Percentiles rank a stretch among this genome's conserved stretches.
phyloP scores from a whole-genome alignment of 495 filamentous ascomycete genomes.

The Saxophila tyrrhenica region DNA sequence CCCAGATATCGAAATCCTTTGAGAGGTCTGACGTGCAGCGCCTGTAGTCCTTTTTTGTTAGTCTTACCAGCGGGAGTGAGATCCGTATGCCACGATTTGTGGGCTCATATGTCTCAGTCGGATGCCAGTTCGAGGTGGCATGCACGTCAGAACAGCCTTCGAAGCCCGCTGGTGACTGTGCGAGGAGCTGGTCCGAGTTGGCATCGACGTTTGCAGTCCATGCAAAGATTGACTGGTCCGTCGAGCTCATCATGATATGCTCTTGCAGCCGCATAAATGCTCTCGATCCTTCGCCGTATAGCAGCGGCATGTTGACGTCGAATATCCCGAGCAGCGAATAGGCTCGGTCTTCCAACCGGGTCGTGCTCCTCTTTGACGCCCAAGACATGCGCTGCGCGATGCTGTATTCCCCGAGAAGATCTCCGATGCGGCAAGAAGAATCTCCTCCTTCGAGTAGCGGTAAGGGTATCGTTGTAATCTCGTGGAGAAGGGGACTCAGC shows the following conservation, averaged over 20 bases:
- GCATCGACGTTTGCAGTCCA: too few relatives aligned
- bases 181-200: background rate
- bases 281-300: slow-evolving; percentile 29
- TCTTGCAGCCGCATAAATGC: slow-evolving; percentile 24
- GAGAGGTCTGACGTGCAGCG: too few relatives aligned
- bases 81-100: background rate
- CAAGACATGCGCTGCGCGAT: slow-evolving; percentile 16
- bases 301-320: slow-evolving; percentile 26
- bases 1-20: too few relatives aligned
- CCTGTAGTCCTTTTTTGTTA: too few relatives aligned
- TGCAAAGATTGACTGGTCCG: slow-evolving; percentile 14
- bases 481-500: background rate
- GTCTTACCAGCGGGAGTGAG: background rate
- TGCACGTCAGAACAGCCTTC: background rate
- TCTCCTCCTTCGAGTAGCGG: background rate
- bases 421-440: background rate
- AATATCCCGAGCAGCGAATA: slow-evolving; percentile 29
- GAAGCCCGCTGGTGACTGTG: background rate
- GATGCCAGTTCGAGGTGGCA: background rate
- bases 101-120: background rate
- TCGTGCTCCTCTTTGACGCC: slow-evolving; percentile 5
- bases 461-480: background rate
- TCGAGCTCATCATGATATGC: slow-evolving; percentile 21
- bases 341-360: slow-evolving; percentile 23
- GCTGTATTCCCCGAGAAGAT: too few relatives aligned